Evolutionary conservation across 2,329 filamentous ascomycete genomes (phyloP).

Genomic region (Fusarium nisikadoi): DNA sequence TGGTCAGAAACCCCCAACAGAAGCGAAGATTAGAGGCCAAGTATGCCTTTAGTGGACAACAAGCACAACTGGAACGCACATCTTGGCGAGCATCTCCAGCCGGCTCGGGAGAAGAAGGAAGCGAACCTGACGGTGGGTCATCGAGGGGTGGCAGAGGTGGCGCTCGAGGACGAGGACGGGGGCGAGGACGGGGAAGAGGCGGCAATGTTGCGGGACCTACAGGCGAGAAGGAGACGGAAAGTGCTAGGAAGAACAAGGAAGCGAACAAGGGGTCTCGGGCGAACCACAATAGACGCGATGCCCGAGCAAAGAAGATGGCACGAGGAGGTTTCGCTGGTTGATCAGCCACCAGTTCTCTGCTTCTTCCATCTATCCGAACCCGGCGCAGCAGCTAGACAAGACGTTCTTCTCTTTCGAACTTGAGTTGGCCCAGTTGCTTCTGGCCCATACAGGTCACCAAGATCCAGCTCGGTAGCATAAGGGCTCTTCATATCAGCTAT

Average conservation of each 20-base stretch:
- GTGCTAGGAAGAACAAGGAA: slow-evolving; percentile 80
- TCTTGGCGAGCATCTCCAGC: slow-evolving; percentile 69
- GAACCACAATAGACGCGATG: slow-evolving; percentile 87
- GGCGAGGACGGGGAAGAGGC: slow-evolving; percentile 63
- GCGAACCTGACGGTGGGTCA: slow-evolving; percentile 58
- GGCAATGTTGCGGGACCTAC: slow-evolving; percentile 72
- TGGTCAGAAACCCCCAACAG: slow-evolving; percentile 76
- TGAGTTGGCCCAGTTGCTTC: slow-evolving; percentile 21
- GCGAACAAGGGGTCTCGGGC: slow-evolving; percentile 82
- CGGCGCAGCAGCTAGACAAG: background rate
- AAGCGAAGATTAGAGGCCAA: slow-evolving; percentile 76
- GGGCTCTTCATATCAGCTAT: slow-evolving; percentile 52
- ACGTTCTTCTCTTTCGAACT: slow-evolving; percentile 26
- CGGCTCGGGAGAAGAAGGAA: slow-evolving; percentile 67
- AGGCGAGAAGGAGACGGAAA: slow-evolving; percentile 77
- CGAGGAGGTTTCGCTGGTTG: slow-evolving; percentile 56
- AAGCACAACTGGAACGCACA: slow-evolving; percentile 72
- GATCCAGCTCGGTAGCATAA: slow-evolving; percentile 51
- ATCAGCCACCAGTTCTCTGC: slow-evolving; percentile 32
- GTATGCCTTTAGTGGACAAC: slow-evolving; percentile 73
- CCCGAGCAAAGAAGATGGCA: slow-evolving; percentile 72
- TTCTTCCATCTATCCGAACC: slow-evolving; percentile 31
- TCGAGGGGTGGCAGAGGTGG: slow-evolving; percentile 59
- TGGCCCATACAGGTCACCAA: slow-evolving; percentile 48
- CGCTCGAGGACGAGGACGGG: slow-evolving; percentile 59